Percentiles rank a stretch among this genome's conserved stretches.
Conservation (phyloP, 441 rosid species). For the Biscutella laevigata region DNA sequence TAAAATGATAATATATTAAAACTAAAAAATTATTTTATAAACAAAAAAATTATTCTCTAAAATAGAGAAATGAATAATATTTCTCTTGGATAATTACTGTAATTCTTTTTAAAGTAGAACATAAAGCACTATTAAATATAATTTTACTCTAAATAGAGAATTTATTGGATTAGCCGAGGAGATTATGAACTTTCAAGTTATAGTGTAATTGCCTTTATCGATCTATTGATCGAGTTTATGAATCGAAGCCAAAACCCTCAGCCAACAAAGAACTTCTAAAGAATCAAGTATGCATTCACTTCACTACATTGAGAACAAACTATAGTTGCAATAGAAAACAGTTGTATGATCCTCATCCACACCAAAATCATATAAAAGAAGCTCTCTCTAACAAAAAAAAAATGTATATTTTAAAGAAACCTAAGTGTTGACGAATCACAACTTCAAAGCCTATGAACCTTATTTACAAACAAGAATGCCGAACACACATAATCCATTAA, state of each 20-base stretch:
- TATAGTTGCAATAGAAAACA: not conserved
- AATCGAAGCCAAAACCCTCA: not conserved
- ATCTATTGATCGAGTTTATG: not conserved
- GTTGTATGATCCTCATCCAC: not conserved
- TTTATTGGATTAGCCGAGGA: not conserved
- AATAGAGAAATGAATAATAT: no score
- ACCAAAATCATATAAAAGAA: not conserved
- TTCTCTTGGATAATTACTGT: no score
- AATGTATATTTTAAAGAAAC: not conserved
- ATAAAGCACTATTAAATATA: no score
- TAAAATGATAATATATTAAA: no score
- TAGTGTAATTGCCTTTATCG: not conserved
- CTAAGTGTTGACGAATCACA: conserved; percentile 13
- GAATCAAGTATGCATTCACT: not conserved
- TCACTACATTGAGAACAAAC: not conserved
- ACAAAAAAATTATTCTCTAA: no score
- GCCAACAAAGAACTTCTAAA: not conserved
- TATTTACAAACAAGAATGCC: conserved; percentile 19
- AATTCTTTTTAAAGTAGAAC: no score
- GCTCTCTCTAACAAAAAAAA: not conserved
- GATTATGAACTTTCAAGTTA: not conserved
- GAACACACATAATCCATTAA: no score
- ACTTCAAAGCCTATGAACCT: not conserved
- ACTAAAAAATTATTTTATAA: no score
- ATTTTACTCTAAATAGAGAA: no score